Conservation (phyloP, 2,329 filamentous ascomycete species). For the Sarocladiaceae sp. region DNA sequence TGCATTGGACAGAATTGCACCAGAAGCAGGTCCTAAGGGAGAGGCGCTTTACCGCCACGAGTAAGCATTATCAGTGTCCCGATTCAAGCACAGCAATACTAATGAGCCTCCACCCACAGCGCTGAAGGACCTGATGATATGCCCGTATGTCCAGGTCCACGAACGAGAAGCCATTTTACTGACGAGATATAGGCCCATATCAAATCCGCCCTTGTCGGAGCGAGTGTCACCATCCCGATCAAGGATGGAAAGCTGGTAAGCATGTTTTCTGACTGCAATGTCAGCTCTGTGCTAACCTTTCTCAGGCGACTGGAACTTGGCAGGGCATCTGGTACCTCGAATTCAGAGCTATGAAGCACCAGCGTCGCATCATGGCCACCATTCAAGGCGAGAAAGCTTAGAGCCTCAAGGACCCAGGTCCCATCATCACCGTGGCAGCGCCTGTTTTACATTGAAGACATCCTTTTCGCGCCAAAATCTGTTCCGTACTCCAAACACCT, state of each 20-base stretch:
- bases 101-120: conserved; percentile 27
- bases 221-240: conserved; percentile 88
- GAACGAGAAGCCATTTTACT: too few species aligned
- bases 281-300: conserved; percentile 1
- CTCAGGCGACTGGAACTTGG: conserved; percentile 60
- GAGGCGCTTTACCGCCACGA: conserved; percentile 74
- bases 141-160: conserved; percentile 53
- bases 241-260: conserved; percentile 72
- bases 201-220: conserved; percentile 84
- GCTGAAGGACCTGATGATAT: conserved; percentile 92
- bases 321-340: conserved; percentile 94
- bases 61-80: conserved; percentile 19
- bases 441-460: conserved; percentile 13
- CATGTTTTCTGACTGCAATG: conserved; percentile 11
- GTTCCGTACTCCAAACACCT: conserved; percentile 29
- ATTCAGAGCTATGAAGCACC: conserved; percentile 73
- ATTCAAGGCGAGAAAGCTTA: conserved; percentile 78
- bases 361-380: conserved; percentile 81
- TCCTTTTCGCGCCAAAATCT: neutral
- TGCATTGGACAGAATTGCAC: conserved; percentile 84
- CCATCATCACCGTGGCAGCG: neutral
- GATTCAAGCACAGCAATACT: neutral
- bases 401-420: neutral
- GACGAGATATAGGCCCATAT: conserved; percentile 67
- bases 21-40: conserved; percentile 68